phyloP scores from a whole-genome alignment of 352 stramenopile genomes.

The Globisporangium polare region DNA sequence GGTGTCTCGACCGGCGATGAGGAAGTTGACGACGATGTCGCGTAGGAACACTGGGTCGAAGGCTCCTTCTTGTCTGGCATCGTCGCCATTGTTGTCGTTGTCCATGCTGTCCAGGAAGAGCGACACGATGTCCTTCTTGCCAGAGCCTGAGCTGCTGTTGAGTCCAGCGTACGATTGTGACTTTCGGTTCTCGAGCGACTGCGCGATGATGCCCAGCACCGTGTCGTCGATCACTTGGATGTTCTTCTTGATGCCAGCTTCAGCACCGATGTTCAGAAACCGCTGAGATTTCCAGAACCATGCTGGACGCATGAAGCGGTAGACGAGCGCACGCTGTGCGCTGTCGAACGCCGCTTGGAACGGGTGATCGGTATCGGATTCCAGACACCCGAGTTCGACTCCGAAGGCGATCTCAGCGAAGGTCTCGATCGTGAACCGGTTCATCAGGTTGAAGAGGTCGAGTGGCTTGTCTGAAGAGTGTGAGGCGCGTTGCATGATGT shows the following conservation, averaged over 20 bases:
- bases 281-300: conserved; percentile 38
- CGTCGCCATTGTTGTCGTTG: not conserved
- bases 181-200: conserved; percentile 18
- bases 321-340: conserved; percentile 24
- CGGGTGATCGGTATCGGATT: conserved; percentile 11
- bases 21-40: too few relatives aligned
- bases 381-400: conserved; percentile 18
- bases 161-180: not conserved
- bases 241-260: conserved; percentile 26
- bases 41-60: conserved; percentile 33
- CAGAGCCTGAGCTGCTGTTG: not conserved
- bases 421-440: conserved; percentile 38
- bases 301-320: conserved; percentile 26
- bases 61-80: not conserved
- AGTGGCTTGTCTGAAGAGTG: not conserved
- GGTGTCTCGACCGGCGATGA: too few relatives aligned
- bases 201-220: conserved; percentile 33
- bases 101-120: conserved; percentile 22
- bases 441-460: conserved; percentile 23
- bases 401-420: conserved; percentile 50
- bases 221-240: conserved; percentile 32
- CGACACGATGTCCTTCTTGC: conserved; percentile 11
- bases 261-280: conserved; percentile 27
- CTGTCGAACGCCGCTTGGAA: conserved; percentile 38
- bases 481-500: not conserved